These are phyloP conservation scores for Nothophaeocryptopus gaeumannii DNA, from an alignment of 2,329 filamentous ascomycete species.

Conservation along the genomic window DNA sequence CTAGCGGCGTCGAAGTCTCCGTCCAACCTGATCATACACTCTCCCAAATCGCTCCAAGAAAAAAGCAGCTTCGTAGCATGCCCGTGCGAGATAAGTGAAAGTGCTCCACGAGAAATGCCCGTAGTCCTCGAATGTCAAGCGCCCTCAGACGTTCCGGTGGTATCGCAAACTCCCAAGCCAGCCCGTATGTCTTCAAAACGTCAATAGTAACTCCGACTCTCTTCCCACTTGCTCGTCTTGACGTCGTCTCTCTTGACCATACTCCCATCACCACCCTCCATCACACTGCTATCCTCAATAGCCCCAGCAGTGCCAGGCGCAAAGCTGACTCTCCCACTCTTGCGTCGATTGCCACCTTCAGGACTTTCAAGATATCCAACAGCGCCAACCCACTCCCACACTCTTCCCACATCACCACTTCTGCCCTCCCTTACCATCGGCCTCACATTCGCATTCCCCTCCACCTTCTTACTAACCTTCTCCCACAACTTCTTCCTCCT, in stretches of 20 bases:
- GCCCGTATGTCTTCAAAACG: not conserved
- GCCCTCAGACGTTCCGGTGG: no score
- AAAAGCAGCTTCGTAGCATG: no score
- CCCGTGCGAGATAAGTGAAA: no score
- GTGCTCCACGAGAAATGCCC: no score
- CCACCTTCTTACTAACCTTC: constrained; percentile 77
- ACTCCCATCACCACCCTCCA: constrained; percentile 17
- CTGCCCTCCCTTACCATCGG: constrained; percentile 66
- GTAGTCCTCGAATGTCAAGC: no score
- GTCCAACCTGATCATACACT: no score
- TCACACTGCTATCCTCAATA: constrained; percentile 9
- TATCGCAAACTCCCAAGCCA: no score
- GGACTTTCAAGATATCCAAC: constrained; percentile 38
- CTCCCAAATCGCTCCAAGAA: no score
- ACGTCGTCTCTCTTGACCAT: constrained; percentile 16
- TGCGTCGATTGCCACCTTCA: constrained; percentile 20
- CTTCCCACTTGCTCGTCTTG: constrained; percentile 44
- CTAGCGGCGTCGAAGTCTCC: no score
- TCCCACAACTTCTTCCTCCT: constrained; percentile 82
- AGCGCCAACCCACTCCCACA: constrained; percentile 69
- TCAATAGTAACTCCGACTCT: constrained; percentile 48
- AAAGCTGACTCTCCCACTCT: constrained; percentile 32
- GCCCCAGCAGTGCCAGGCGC: constrained; percentile 18
- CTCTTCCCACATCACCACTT: constrained; percentile 55
- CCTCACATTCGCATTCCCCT: constrained; percentile 89